Evolutionary conservation across 768 basidiomycete genomes (phyloP), one percentile per base, ranked within the genome.

Genomic region (Crassisporium funariophilum): DNA sequence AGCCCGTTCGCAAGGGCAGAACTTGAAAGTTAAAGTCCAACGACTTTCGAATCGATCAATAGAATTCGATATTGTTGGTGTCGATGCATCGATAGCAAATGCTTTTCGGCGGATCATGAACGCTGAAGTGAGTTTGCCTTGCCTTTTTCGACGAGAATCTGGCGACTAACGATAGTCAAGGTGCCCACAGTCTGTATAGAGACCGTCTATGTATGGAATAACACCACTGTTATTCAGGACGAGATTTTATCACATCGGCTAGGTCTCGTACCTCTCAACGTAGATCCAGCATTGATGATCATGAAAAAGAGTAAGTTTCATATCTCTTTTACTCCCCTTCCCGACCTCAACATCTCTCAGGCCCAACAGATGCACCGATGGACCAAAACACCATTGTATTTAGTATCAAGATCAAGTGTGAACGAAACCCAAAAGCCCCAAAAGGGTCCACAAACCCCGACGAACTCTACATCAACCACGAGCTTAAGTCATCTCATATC

Each of bases 11-110:
- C 50, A 73, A 72, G 69, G 64, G 58, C 67, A 91, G 91, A 86
- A 77, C 59, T 72, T 95, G 44, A 71, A 75, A 61, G 81, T 93
- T 8, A 76, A 84, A 46, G 76, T 97, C 25, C 82, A 88, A 50
- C 79, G 89, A 34, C 71, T 95, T 25, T 95, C 94, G 0, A 78
- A 87, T 34, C 79, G 86, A 12, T 86, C 88, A 2, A 81, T 97
- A 51, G 95, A 98, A 55, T 95, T 99, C 65, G 97, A 99, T 68
- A 74, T 98, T 35, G 80, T 98, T 46, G 95, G 95, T 4, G 88
- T 98, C 21, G 95, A 99, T 64, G 91, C 97, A 0, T 90, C 92
- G 12, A 89, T 99, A 48, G 94, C 97, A 22, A 98, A 99, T 65
- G 93, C 95, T 0, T 82, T 95, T 54, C 78, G 97, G 20, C 77